Evolutionary conservation across 306 rosid genomes (phyloP).

Genomic region (Trifolium subterraneum): DNA sequence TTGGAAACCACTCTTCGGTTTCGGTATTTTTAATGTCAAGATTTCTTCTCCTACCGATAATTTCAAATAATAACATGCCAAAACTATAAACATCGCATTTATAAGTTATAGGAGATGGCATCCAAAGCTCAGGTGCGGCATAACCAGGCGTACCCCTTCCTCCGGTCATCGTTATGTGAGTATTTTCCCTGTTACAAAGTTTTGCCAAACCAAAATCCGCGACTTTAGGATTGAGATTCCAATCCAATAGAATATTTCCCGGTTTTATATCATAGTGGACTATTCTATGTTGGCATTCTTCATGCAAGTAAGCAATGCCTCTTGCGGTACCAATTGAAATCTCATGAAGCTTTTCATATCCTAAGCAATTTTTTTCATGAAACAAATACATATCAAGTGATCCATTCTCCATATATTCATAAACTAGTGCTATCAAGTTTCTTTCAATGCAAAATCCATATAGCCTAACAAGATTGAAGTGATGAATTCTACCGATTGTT

Average conservation of each 20-base stretch:
- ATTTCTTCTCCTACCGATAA: conserved; percentile 57
- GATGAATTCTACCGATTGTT: conserved; percentile 49
- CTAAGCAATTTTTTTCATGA: conserved; percentile 37
- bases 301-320: conserved; percentile 59
- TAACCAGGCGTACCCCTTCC: conserved; percentile 66
- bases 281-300: conserved; percentile 57
- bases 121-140: conserved; percentile 61
- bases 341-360: conserved; percentile 51
- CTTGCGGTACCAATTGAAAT: conserved; percentile 58
- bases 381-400: conserved; percentile 57
- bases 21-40: conserved; percentile 30
- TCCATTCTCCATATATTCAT: conserved; percentile 54
- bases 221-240: conserved; percentile 49
- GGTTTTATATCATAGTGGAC: conserved; percentile 68
- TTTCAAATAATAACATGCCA: conserved; percentile 60
- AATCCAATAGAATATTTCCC: conserved; percentile 56
- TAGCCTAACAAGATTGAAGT: conserved; percentile 56
- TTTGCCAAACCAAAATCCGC: conserved; percentile 68
- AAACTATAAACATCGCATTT: conserved; percentile 68
- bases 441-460: conserved; percentile 55
- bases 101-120: conserved; percentile 52
- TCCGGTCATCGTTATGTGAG: conserved; percentile 50
- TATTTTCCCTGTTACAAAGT: conserved; percentile 48
- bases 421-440: conserved; percentile 54
- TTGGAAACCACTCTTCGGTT: conserved; percentile 59